Percentiles rank a stretch among this genome's conserved stretches.
These are phyloP conservation scores for Tulasnella sp. DNA, from an alignment of 768 basidiomycete genomes.

Conservation along the genomic window DNA sequence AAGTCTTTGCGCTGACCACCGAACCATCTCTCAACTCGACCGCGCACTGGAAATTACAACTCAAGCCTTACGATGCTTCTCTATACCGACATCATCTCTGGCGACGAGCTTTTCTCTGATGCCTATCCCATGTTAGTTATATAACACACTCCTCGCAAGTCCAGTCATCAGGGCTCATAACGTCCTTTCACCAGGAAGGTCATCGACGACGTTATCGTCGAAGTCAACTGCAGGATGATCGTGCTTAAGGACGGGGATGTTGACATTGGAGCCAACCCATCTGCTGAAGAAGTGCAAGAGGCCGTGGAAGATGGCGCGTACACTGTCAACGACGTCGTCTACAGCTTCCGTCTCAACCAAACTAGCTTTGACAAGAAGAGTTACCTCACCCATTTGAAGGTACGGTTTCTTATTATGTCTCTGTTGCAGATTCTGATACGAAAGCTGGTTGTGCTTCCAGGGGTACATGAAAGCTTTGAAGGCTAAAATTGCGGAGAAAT, in stretches of 20 bases:
- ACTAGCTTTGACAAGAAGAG: conserved; percentile 85
- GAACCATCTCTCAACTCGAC: background rate
- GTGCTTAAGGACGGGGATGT: conserved; percentile 66
- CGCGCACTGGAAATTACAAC: too few relatives aligned
- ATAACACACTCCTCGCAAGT: background rate
- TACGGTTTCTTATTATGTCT: conserved; percentile 18
- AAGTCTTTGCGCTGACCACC: background rate
- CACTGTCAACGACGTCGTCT: conserved; percentile 77
- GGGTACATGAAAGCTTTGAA: conserved; percentile 93
- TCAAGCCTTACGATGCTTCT: conserved; percentile 57
- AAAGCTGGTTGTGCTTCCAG: conserved; percentile 28
- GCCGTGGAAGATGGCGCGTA: conserved; percentile 63
- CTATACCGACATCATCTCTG: conserved; percentile 58
- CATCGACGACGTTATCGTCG: conserved; percentile 68
- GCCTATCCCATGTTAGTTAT: conserved; percentile 69
- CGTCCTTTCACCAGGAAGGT: conserved; percentile 43
- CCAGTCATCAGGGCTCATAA: background rate
- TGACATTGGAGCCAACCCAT: conserved; percentile 93
- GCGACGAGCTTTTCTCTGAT: conserved; percentile 90
- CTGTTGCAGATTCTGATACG: background rate
- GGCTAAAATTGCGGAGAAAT: conserved; percentile 38
- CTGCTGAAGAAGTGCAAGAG: conserved; percentile 77
- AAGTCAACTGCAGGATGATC: conserved; percentile 72
- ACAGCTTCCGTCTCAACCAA: conserved; percentile 79
- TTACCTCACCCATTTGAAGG: conserved; percentile 79